A percentile compares a stretch with the other conserved stretches of the same genome.
phyloP scores from a whole-genome alignment of 148 eudicot species.

The Polygonum maritimum region DNA sequence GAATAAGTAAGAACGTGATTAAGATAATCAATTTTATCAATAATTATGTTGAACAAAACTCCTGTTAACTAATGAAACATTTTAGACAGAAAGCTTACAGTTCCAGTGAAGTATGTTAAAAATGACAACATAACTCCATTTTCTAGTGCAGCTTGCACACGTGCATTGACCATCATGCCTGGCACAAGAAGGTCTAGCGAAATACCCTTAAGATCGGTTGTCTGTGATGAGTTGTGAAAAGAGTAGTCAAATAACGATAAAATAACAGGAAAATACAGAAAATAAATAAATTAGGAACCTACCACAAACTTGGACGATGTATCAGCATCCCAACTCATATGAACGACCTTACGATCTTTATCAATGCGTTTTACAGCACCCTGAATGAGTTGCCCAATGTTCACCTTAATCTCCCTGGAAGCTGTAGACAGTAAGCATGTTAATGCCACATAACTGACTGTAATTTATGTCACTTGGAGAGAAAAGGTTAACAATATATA shows the following conservation, averaged over 20 bases:
- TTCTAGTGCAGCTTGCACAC: constrained; percentile 67
- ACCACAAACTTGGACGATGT: constrained; percentile 77
- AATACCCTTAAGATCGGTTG: constrained; percentile 84
- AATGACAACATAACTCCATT: constrained; percentile 89
- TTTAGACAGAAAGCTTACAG: constrained; percentile 41
- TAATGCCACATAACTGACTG: not conserved
- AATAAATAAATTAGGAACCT: constrained; percentile 14
- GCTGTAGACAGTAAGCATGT: constrained; percentile 25
- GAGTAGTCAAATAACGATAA: constrained; percentile 11
- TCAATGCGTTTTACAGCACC: constrained; percentile 79
- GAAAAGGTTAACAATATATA: not conserved
- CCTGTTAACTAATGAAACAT: not conserved
- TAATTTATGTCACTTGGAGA: not conserved
- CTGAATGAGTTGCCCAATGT: constrained; percentile 59
- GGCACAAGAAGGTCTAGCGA: constrained; percentile 94
- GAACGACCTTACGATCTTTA: constrained; percentile 71
- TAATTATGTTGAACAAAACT: not conserved
- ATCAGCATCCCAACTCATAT: constrained; percentile 59
- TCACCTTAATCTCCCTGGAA: constrained; percentile 23
- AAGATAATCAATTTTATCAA: not conserved
- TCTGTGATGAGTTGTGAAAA: constrained; percentile 34
- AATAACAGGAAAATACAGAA: constrained; percentile 4
- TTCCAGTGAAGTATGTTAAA: constrained; percentile 88
- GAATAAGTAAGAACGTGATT: not conserved
- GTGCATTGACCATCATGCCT: constrained; percentile 95